A percentile compares a stretch with the other conserved stretches of the same genome.
phyloP scores from a whole-genome alignment of 768 basidiomycete species.

The Lactarius hatsudake region DNA sequence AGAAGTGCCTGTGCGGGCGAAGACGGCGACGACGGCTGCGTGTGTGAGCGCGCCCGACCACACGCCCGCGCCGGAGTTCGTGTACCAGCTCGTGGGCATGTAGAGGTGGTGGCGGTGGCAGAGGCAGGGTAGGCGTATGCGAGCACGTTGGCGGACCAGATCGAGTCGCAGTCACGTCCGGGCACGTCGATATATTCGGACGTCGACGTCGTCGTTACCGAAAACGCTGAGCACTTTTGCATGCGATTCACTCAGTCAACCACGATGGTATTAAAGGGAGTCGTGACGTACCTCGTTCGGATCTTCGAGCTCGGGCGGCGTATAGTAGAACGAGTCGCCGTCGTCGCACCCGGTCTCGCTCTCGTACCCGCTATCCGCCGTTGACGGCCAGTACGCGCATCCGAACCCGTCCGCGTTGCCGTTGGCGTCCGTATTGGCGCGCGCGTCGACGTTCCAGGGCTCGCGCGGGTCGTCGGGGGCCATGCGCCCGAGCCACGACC shows the following conservation, averaged over 20 bases:
- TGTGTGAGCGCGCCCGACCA: conserved; percentile 4
- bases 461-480: conserved; percentile 13
- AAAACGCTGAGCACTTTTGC: conserved; percentile 36
- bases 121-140: conserved; percentile 19
- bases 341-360: conserved; percentile 12
- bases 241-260: too few species aligned
- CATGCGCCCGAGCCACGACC: conserved; percentile 27
- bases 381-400: conserved; percentile 9
- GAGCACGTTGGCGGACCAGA: conserved; percentile 25
- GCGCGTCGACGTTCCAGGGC: conserved; percentile 12
- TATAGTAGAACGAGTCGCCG: conserved; percentile 20
- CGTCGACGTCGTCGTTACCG: conserved; percentile 39
- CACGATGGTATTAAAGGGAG: too few species aligned
- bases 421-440: not conserved
- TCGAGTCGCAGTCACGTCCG: conserved; percentile 19
- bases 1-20: conserved; percentile 32
- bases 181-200: conserved; percentile 36
- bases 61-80: not conserved
- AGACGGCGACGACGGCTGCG: conserved; percentile 17
- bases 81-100: not conserved
- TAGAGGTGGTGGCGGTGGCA: not conserved
- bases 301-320: conserved; percentile 16
- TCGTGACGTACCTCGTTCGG: conserved; percentile 22
- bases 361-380: conserved; percentile 9
- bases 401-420: conserved; percentile 1